These are phyloP conservation scores for Kwoniella europaea DNA, from an alignment of 768 basidiomycete species.

Conservation along the genomic window DNA sequence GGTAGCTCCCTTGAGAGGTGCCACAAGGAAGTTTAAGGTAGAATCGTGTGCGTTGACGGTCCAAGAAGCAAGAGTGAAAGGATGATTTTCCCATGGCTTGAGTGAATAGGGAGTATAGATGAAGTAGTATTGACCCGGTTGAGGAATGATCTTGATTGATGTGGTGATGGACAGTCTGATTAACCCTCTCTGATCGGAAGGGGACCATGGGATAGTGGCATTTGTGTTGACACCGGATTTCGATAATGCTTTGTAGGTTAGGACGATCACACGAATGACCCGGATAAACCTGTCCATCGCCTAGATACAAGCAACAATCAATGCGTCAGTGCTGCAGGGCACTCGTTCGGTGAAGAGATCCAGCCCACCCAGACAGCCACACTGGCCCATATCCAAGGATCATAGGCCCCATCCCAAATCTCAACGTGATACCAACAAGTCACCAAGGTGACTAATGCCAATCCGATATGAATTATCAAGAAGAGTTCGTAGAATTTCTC, in stretches of 20 bases:
- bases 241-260: conserved; percentile 18
- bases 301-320: not conserved
- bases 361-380: conserved; percentile 38
- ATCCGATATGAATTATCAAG: conserved; percentile 36
- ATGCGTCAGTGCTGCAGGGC: not conserved
- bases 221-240: conserved; percentile 24
- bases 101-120: conserved; percentile 31
- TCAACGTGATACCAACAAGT: conserved; percentile 38
- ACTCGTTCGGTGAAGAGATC: not conserved
- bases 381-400: conserved; percentile 37
- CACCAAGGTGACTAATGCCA: conserved; percentile 28
- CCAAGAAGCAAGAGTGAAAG: conserved; percentile 42
- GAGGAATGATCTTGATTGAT: conserved; percentile 17
- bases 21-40: conserved; percentile 28
- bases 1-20: conserved; percentile 27
- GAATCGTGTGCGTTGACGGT: conserved; percentile 7
- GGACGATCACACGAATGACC: conserved; percentile 28
- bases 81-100: conserved; percentile 46
- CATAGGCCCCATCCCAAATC: conserved; percentile 35
- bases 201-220: not conserved
- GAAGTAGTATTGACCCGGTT: conserved; percentile 39
- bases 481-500: conserved; percentile 41
- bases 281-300: conserved; percentile 33
- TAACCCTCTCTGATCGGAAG: conserved; percentile 13
- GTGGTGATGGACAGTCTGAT: conserved; percentile 31